These are phyloP conservation scores for Leccinum obscurum DNA, from an alignment of 768 basidiomycete genomes.

Conservation along the genomic window DNA sequence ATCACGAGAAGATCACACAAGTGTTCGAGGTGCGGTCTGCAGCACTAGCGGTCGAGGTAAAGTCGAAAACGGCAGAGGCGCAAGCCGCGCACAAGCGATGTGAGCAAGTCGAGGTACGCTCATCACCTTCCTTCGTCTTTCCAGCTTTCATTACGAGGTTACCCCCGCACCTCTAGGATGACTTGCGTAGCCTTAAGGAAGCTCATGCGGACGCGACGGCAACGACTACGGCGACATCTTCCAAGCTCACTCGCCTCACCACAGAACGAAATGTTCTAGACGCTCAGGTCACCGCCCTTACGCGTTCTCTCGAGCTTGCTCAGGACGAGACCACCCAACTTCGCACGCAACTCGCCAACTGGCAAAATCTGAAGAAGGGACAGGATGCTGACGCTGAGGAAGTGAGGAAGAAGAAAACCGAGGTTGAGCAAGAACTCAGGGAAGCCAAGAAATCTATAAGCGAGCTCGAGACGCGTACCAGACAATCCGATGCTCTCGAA, in stretches of 20 bases:
- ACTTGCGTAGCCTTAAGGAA: conserved; percentile 46
- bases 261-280: conserved; percentile 61
- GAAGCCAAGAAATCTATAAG: conserved; percentile 41
- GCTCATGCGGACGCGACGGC: conserved; percentile 51
- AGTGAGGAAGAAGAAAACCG: conserved; percentile 51
- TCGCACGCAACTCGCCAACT: conserved; percentile 64
- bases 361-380: conserved; percentile 65
- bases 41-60: conserved; percentile 38
- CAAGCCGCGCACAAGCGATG: conserved; percentile 42
- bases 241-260: conserved; percentile 56
- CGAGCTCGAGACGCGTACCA: conserved; percentile 29
- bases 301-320: conserved; percentile 56
- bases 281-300: conserved; percentile 52
- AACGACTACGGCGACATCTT: conserved; percentile 43
- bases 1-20: conserved; percentile 30
- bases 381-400: conserved; percentile 59
- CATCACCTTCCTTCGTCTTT: background rate
- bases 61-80: conserved; percentile 42
- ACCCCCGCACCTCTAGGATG: conserved; percentile 30
- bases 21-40: conserved; percentile 33
- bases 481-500: conserved; percentile 31
- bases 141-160: background rate
- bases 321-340: conserved; percentile 56
- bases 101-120: conserved; percentile 47
- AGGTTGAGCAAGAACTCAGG: conserved; percentile 55